Evolutionary conservation across 1,284 basidiomycete genomes (phyloP), one percentile per base, ranked within the genome.

Genomic region (Ceraceosorus bombacis): DNA sequence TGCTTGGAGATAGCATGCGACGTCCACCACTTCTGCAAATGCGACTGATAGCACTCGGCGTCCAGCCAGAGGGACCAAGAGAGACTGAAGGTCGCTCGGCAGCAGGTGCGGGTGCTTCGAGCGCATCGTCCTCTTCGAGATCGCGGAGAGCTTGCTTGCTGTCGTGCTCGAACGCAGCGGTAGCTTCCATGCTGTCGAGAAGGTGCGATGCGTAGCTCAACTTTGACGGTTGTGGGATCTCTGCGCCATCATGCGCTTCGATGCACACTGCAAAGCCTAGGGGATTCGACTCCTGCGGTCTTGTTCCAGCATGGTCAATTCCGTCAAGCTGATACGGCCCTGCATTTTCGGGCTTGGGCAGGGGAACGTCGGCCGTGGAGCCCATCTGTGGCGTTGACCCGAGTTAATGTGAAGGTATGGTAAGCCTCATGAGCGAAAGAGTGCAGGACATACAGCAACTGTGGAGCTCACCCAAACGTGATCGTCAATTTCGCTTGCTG

Each of bases 211-310:
- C 69, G 17, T 62, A 64, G 10, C n/a, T 17, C 86, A 85, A 82
- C 27, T 88, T 76, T 65, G 86, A 83, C 17, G 82, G 80, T 0
- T 81, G 61, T 9, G 81, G 82, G 77, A 88, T 85, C 10, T 84
- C 82, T 6, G 86, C 86, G 49, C 83, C 79, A 65, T 92, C 89
- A 71, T 88, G 86, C 72, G 88, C 89, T 76, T 91, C 89, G 63
- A 93, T 84, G 77, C 89, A 91, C 48, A 93, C 83, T 67, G 90
- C 85, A 71, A 85, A 91, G 46, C 86, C 86, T 46, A 77, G 76
- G 0, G 88, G 86, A 66, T 86, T 83, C 70, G 87, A 87, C n/a
- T 60, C 54, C 39, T 57, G 40, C 9, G 37, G 40, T 12, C 49
- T 7, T 13, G 49, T 38, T 9, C 27, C 39, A 15, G 46, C 55